These are phyloP conservation scores for Tolypocladium amazonense DNA, from an alignment of 2,329 filamentous ascomycete genomes.

Conservation along the genomic window DNA sequence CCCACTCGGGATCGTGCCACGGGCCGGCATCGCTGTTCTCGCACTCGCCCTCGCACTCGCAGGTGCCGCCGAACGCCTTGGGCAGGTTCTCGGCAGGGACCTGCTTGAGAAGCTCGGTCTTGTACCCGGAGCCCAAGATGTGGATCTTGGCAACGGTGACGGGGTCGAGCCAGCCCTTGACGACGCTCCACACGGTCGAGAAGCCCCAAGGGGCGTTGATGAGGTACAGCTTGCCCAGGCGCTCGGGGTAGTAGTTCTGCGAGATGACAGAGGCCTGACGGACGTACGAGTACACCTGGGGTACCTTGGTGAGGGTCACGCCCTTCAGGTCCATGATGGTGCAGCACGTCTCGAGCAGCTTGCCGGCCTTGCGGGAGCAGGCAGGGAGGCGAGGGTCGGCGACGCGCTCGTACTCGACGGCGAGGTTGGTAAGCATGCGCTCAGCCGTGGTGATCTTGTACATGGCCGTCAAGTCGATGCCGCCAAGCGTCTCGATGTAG, in stretches of 20 bases:
- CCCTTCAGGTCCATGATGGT: slow-evolving; percentile 97
- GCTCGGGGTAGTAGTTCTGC: slow-evolving; percentile 98
- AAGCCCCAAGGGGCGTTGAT: slow-evolving; percentile 99
- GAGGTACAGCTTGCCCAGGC: slow-evolving; percentile 88
- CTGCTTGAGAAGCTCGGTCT: slow-evolving; percentile 75
- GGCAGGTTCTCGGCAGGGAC: slow-evolving; percentile 86
- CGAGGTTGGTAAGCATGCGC: slow-evolving; percentile 93
- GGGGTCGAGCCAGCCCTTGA: slow-evolving; percentile 93
- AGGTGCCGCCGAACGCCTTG: slow-evolving; percentile 72
- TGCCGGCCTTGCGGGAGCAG: slow-evolving; percentile 83
- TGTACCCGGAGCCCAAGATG: slow-evolving; percentile 71
- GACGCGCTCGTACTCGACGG: slow-evolving; percentile 95
- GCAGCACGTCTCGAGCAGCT: slow-evolving; percentile 94
- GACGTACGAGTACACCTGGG: slow-evolving; percentile 82
- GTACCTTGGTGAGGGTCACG: slow-evolving; percentile 71
- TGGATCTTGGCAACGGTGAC: slow-evolving; percentile 96
- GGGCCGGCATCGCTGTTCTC: slow-evolving; percentile 80
- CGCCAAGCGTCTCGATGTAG: slow-evolving; percentile 94
- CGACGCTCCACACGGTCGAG: slow-evolving; percentile 69
- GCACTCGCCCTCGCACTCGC: slow-evolving; percentile 75
- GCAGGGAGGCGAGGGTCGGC: slow-evolving; percentile 87
- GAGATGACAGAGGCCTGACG: slow-evolving; percentile 77
- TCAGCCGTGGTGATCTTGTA: slow-evolving; percentile 87
- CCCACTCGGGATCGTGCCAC: slow-evolving; percentile 67
- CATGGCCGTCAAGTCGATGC: slow-evolving; percentile 82